phyloP scores from a whole-genome alignment of 176 grass and related monocot species.

The Neostapfia colusana region DNA sequence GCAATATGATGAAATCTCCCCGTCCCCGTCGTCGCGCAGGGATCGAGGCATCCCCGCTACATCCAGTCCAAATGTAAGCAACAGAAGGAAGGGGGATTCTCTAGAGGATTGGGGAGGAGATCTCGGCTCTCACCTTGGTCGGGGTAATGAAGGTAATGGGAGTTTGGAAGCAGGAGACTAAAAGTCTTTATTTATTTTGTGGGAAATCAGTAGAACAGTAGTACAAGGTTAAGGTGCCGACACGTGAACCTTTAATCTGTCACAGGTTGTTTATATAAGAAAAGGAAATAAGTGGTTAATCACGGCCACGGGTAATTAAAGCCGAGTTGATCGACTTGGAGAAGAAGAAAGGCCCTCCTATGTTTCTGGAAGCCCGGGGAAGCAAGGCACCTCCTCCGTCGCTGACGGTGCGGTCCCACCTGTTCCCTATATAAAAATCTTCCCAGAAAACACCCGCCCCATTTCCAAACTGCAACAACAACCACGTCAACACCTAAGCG shows the following conservation, averaged over 20 bases:
- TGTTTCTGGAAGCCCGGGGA: slow-evolving; percentile 36
- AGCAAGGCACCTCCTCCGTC: slow-evolving; percentile 7
- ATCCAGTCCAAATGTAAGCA: no score
- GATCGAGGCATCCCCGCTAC: no score
- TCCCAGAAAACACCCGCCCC: not conserved
- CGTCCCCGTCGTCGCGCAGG: no score
- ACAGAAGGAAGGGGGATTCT: no score
- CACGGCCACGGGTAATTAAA: slow-evolving; percentile 27
- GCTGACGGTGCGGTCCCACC: slow-evolving; percentile 34
- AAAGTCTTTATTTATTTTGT: no score
- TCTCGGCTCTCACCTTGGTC: no score
- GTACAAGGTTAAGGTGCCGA: not conserved
- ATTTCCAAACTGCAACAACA: slow-evolving; percentile 39
- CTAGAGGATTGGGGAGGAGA: no score
- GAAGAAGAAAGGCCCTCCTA: slow-evolving; percentile 41
- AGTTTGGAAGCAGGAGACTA: no score
- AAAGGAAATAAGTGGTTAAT: not conserved
- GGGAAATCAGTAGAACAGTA: no score
- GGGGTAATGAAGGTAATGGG: no score
- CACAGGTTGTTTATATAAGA: slow-evolving; percentile 21
- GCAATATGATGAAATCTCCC: no score
- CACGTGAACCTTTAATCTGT: slow-evolving; percentile 14
- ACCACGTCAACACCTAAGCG: slow-evolving; percentile 22
- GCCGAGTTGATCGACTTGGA: slow-evolving; percentile 41
- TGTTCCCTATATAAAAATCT: not conserved